Base-by-base conservation (phyloP, 2,329 filamentous ascomycete genomes). In the Rugonectria rugulosa region DNA sequence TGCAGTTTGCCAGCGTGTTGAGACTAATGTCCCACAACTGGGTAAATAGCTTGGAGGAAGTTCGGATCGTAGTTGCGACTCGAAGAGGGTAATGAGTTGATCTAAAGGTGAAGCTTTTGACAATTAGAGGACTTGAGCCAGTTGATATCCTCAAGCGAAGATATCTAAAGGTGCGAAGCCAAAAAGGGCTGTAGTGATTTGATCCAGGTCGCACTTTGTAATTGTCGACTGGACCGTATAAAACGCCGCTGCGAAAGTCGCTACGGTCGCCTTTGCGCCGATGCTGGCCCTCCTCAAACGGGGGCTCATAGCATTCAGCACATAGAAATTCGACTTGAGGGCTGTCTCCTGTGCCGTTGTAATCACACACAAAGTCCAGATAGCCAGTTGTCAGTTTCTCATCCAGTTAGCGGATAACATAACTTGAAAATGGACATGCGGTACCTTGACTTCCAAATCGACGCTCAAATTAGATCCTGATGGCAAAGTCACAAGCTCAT, bases 111-210 rank as follows among this genome's bases (percentile, higher is more conserved):
- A 54, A 54, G 17, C 32, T 37, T n/a, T 38, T 19, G 9, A 54
- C 32, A 6, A 27, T 26, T 2, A 54, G 12, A 4, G 44, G 37
- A n/a, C 27, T 37, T 3, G 38, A 23, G 2, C 44, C 31, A 6
- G 52, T 54, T 15, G 32, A 15, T 12, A 54, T 40, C 2, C 29
- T 38, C 3, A 54, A 8, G 10, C 52, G 52, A 10, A 54, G 23
- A 27, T 54, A 54, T 5, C 52, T 31, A 40, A 54, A 54, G 6
- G 52, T 54, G 5, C 52, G 44, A 24, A 54, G 49, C 52, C 52
- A 54, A 12, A 54, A 54, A 1, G 44, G 52, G n/a, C 52, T 54
- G 23, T 54, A 49, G 10, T 54, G 38, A 12, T 54, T 54, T 6
- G 38, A 36, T 12, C 52, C 52, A 4, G 19, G 15, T 9, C 32